Evolutionary conservation across 257 asterid genomes (phyloP), one percentile per base, ranked within the genome.

Genomic region (Solanum sparsipilum): DNA sequence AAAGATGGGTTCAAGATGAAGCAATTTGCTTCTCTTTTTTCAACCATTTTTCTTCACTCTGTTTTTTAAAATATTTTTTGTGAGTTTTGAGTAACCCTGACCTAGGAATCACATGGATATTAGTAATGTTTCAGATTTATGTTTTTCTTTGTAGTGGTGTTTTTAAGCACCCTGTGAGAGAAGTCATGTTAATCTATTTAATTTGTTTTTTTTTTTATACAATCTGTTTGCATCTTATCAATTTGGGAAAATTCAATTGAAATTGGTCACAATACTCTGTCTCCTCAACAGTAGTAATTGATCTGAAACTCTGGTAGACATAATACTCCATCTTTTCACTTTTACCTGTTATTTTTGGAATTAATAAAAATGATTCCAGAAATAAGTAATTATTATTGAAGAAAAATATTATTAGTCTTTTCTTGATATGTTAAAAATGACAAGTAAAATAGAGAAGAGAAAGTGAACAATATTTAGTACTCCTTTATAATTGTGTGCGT

Each of bases 121-220:
- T 41, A 7, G 15, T 79, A 27, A 31, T 21, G 46, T 15, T 78
- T 13, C n/a, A 41, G 25, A 41, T 25, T 9, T 48, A 52, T 58
- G 15, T 46, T 88, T 89, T 90, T 88, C 90, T 87, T 88, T 87
- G 71, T 86, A 65, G 90, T 34, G 93, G 92, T 78, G 91, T 88
- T 86, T 86, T 34, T n/a, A 15, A 34, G 83, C 91, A 63, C 88
- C 73, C 90, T 84, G 44, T 46, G 90, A 84, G 82, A 86, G 89
- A 84, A 39, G 84, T 78, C 23, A 35, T 79, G 38, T 39, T 10
- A 78, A 78, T 78, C 34, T 76, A n/a, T 39, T 67, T 67, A 67
- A 67, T 67, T 44, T 44, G 52, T 41, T 41, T 0, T 10, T 41
- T 11, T 8, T 38, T 8, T 38, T 8, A 7, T 38, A 7, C 15